These are phyloP conservation scores for Fraxinus baroniana DNA, from an alignment of 305 asterid genomes.

Conservation along the genomic window DNA sequence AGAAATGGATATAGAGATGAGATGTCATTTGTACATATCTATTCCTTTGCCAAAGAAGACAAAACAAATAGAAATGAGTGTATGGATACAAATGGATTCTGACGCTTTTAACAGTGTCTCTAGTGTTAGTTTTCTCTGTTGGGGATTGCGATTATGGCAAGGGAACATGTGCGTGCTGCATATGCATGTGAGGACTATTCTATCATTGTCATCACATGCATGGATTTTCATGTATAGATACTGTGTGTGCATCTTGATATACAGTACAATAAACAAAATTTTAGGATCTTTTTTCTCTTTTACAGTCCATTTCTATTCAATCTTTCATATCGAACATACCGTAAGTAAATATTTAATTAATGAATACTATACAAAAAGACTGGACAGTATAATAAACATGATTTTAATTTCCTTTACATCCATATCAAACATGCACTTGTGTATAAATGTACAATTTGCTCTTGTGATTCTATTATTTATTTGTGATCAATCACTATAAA, in stretches of 20 bases:
- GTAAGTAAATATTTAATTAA: too few relatives aligned
- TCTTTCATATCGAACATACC: neutral
- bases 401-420: neutral
- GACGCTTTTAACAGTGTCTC: constrained; percentile 10
- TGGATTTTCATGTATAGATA: neutral
- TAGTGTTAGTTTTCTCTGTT: constrained; percentile 20
- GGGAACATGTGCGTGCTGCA: constrained; percentile 35
- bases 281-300: too few relatives aligned
- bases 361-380: neutral
- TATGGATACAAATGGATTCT: constrained; percentile 22
- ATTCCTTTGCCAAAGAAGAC: constrained; percentile 24
- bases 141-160: neutral
- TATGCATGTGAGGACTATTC: constrained; percentile 29
- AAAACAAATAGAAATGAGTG: constrained; percentile 7
- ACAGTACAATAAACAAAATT: too few relatives aligned
- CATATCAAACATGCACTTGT: neutral
- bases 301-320: neutral
- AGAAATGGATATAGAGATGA: constrained; percentile 21
- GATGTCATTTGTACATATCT: neutral
- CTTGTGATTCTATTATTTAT: neutral
- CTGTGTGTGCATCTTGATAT: neutral
- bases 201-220: constrained; percentile 32
- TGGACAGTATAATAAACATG: neutral
- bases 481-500: neutral
- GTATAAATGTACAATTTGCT: neutral